Base-by-base conservation (phyloP, 2,329 filamentous ascomycete species). In the Zarea fungicola region DNA sequence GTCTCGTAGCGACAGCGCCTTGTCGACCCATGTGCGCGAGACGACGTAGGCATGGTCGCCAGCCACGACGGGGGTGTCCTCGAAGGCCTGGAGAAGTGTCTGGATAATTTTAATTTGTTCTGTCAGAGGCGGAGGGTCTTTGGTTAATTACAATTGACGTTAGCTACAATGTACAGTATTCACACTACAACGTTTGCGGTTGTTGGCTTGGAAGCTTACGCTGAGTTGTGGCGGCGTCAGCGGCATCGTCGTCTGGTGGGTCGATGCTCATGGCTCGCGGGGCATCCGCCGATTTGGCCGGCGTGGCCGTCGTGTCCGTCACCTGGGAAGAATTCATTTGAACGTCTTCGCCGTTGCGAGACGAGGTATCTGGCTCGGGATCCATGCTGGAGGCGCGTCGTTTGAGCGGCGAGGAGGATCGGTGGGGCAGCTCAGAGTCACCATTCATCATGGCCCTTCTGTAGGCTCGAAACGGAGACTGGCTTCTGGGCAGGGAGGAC, bases 41-140 rank as follows among this genome's bases (percentile, higher is more conserved):
- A 97, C 80, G 18, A 95, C 68, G 58, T 84, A 96, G 13, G 85
- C 87, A 48, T 81, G 77, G 51, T 87, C 80, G n/a, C 84, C 84
- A 53, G 91, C 87, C 51, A 80, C 68, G n/a, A 83, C 64, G 7
- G 78, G 74, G 1, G 64, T 63, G 40, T 76, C 72, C n/a, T 68
- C 65, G 41, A 75, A 75, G 10, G 77, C 74, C 54, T 76, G 68
- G 22, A 79, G 65, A 22, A 91, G 68, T 26, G 75, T 74, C 58
- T 80, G 77, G 43, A 96, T 88, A 31, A 81, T 81, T 50, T 77
- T 78, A 51, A 96, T 83, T 65, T 96, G 92, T 50, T 77, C 72
- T 28, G 62, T 56, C 23, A 76, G 58, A 4, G 72, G 64, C 16
- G 72, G 71, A 4, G 56, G 54, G n/a, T 61, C 58, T 64, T 41